Conservation (phyloP, 2,329 filamentous ascomycete genomes). For the Trichoderma sp. region DNA sequence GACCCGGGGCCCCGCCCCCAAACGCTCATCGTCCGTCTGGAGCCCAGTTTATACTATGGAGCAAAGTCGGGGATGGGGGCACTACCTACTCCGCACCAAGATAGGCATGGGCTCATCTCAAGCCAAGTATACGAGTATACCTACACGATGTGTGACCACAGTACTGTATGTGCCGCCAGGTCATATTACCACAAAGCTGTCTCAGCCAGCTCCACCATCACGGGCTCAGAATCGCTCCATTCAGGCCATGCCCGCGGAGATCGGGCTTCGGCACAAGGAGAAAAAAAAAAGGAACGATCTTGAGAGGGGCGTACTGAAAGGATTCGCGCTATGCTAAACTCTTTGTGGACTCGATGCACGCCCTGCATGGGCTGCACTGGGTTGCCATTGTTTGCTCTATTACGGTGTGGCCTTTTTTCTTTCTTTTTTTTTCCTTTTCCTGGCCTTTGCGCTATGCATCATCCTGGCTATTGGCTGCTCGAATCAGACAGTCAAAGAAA, state of each 20-base stretch:
- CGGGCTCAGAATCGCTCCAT: neutral
- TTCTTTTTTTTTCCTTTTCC: no score
- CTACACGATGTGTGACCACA: neutral
- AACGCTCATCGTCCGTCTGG: neutral
- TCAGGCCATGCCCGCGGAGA: slow-evolving; percentile 5
- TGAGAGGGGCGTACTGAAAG: neutral
- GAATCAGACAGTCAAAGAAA: neutral
- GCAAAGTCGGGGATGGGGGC: neutral
- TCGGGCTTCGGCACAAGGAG: slow-evolving; percentile 15
- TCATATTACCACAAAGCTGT: neutral
- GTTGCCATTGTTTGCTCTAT: neutral
- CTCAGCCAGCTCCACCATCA: neutral
- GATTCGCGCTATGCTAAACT: neutral
- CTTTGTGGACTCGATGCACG: neutral
- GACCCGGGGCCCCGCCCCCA: neutral
- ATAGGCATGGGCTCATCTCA: neutral
- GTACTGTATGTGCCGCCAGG: no score
- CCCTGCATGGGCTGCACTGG: neutral
- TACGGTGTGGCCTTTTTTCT: no score
- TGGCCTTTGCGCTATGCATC: neutral
- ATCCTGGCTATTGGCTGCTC: neutral
- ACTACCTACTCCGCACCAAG: neutral
- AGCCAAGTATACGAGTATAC: neutral
- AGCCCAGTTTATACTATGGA: neutral
- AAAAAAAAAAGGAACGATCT: neutral